Percentiles rank a stretch among this genome's conserved stretches.
Evolutionary conservation across 192 early-diverging fungal genomes (phyloP).

Genomic region (Thoreauomyces humboldtii): DNA sequence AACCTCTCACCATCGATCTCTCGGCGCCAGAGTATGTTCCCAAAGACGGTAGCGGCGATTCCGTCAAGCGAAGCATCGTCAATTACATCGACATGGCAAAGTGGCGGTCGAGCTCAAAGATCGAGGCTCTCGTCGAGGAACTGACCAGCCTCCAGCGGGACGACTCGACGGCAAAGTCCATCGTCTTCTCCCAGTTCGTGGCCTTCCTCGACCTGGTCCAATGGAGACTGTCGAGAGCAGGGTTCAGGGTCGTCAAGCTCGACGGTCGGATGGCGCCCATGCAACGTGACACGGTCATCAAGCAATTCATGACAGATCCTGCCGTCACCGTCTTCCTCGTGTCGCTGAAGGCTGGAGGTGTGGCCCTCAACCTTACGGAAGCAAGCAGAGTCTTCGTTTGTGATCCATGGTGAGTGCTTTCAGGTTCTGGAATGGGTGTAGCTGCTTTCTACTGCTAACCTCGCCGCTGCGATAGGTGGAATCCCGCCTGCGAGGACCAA

Average conservation of each 20-base stretch:
- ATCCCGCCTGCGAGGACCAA: constrained; percentile 68
- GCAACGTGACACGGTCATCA: constrained; percentile 59
- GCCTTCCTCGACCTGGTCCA: constrained; percentile 86
- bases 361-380: constrained; percentile 90
- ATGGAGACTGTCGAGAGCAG: constrained; percentile 84
- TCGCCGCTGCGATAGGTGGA: no score
- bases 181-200: constrained; percentile 84
- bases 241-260: constrained; percentile 78
- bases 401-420: no score
- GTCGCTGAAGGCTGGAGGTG: constrained; percentile 87
- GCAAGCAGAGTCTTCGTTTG: constrained; percentile 61
- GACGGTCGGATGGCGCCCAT: constrained; percentile 86
- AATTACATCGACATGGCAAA: constrained; percentile 85
- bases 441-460: no score
- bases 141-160: constrained; percentile 68
- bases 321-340: constrained; percentile 86
- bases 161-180: constrained; percentile 69
- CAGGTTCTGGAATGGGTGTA: no score
- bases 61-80: constrained; percentile 72
- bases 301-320: constrained; percentile 72
- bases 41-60: constrained; percentile 36
- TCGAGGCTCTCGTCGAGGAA: constrained; percentile 91
- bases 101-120: constrained; percentile 91
- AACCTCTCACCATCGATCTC: constrained; percentile 71
- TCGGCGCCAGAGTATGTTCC: constrained; percentile 47